phyloP scores from a whole-genome alignment of 208 protist species.

The Trypanosoma congolense region DNA sequence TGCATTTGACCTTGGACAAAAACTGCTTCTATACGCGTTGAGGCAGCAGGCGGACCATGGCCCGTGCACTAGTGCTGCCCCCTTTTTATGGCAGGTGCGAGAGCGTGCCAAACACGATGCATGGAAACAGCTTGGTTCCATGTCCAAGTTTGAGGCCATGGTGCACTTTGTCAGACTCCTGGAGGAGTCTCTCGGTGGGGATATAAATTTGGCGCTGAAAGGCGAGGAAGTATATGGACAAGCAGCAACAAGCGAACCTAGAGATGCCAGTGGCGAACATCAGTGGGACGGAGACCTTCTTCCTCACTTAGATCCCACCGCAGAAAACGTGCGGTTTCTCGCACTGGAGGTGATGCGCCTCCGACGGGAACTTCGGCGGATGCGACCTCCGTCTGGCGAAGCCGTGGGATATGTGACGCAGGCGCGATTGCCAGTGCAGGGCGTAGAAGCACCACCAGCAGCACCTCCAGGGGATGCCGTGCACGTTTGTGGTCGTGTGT shows the following conservation, averaged over 20 bases:
- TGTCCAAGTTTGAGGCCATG: constrained; percentile 78
- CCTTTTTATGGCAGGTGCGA: constrained; percentile 53
- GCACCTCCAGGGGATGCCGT: neutral
- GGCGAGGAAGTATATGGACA: neutral
- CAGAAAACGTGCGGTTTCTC: constrained; percentile 48
- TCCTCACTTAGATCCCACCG: constrained; percentile 24
- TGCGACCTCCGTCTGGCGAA: too few relatives aligned
- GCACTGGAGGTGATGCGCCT: constrained; percentile 43
- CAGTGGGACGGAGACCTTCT: constrained; percentile 53
- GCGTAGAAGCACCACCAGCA: too few relatives aligned
- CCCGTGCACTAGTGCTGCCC: constrained; percentile 47
- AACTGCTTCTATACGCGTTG: constrained; percentile 74
- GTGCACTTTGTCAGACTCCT: constrained; percentile 75
- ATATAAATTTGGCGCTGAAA: constrained; percentile 19
- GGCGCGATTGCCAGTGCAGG: too few relatives aligned
- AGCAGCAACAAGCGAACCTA: too few relatives aligned
- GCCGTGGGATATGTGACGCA: too few relatives aligned
- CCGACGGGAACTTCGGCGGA: constrained; percentile 18
- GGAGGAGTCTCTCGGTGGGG: constrained; percentile 17
- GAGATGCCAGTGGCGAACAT: too few relatives aligned
- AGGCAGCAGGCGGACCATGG: constrained; percentile 64
- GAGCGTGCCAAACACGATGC: constrained; percentile 71
- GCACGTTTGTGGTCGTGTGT: neutral
- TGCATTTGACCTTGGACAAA: constrained; percentile 45
- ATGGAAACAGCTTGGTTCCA: constrained; percentile 61